Evolutionary conservation across 495 filamentous ascomycete species (phyloP), one percentile per base, ranked within the genome.

Genomic region (Podospora comata): DNA sequence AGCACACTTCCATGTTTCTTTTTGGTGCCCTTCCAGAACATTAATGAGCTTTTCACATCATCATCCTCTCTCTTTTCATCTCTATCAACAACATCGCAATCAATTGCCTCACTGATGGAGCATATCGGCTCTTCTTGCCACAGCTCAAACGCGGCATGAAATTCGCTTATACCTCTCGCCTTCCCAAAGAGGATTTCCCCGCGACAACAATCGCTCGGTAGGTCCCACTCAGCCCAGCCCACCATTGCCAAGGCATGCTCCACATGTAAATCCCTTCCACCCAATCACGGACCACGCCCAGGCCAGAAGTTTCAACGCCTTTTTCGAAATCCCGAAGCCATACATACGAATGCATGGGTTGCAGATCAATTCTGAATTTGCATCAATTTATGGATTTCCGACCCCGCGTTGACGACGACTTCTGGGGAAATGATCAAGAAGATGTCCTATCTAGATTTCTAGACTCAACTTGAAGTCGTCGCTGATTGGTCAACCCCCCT

Each of bases 301-400:
- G 39, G 39, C 39, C 39, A 48, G 39, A 48, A 0, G 39, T 48
- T 48, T 48, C 39, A 48, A 48, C 39, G 39, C 39, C 39, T 48
- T 48, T 48, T 48, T 48, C 39, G 39, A 48, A 48, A 48, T 48
- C 39, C 39, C 39, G 39, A 48, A 48, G 39, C 39, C 39, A 48
- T 48, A 57, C 39, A 48, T 48, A 32, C 30, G 30, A 32, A 32
- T 32, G 30, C 30, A 32, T 7, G 30, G 30, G 30, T 32, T 58
- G 55, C 55, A 58, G 55, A 58, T 58, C 55, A 58, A 58, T 58
- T 58, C n/a, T 26, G 55, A 20, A 58, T 58, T 48, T 13, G 39
- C 7, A 48, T 48, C 39, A 48, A 48, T 48, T 48, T 58, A 58
- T 58, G n/a, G 55, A 58, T 48, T 48, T 23, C 7, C 6, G n/a